Percentiles rank a stretch among this genome's conserved stretches.
Conservation (phyloP, 1,139 yeast genomes). For the Hyphopichia pseudoburtonii region DNA sequence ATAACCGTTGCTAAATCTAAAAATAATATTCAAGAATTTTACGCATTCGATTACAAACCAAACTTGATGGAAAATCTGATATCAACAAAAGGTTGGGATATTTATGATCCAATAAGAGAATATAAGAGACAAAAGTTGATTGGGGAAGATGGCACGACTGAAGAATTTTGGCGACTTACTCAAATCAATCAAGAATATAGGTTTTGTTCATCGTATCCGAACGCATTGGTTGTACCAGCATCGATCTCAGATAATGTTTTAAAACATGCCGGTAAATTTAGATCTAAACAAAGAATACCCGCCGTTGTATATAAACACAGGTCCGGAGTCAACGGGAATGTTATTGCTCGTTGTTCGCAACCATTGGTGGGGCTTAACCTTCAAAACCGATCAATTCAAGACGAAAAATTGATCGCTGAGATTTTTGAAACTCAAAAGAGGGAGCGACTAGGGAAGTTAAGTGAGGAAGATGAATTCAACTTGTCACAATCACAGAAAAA, state of each 20-base stretch:
- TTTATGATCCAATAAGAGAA: conserved; percentile 65
- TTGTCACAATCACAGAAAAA: conserved; percentile 54
- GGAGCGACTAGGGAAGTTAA: conserved; percentile 22
- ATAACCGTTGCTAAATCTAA: conserved; percentile 43
- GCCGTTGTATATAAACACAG: conserved; percentile 75
- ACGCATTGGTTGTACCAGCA: conserved; percentile 63
- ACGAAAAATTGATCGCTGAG: conserved; percentile 76
- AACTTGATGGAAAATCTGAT: conserved; percentile 63
- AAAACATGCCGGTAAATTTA: conserved; percentile 77
- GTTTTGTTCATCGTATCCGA: conserved; percentile 79
- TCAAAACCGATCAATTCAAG: conserved; percentile 86
- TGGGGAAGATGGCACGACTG: conserved; percentile 14
- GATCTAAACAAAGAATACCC: conserved; percentile 86
- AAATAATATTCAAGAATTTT: conserved; percentile 42
- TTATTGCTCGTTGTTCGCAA: conserved; percentile 88
- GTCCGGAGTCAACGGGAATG: conserved; percentile 58
- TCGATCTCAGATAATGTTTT: conserved; percentile 78
- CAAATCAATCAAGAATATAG: conserved; percentile 61
- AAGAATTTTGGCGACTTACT: conserved; percentile 67
- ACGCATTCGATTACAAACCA: conserved; percentile 51
- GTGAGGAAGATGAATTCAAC: conserved; percentile 19
- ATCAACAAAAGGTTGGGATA: conserved; percentile 63
- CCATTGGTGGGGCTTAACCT: conserved; percentile 85
- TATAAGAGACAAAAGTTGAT: conserved; percentile 62
- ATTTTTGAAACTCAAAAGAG: conserved; percentile 55